phyloP scores from a whole-genome alignment of 768 basidiomycete genomes.

The Boletus barrowsii region DNA sequence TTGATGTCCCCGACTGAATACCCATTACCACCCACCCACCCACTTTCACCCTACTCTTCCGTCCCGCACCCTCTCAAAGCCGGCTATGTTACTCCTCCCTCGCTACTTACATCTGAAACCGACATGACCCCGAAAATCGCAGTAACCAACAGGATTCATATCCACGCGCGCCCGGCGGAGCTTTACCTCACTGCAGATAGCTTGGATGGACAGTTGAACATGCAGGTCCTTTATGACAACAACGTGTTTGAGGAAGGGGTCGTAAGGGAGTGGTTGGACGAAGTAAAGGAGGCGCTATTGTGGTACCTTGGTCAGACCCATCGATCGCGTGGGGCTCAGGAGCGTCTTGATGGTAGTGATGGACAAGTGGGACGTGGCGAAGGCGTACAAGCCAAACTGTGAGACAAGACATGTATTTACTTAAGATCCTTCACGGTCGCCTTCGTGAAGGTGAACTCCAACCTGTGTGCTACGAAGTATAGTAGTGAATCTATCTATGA shows the following conservation, averaged over 20 bases:
- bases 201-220: slow-evolving; percentile 28
- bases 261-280: slow-evolving; percentile 47
- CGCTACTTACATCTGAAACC: not conserved
- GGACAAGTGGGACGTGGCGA: not conserved
- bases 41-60: slow-evolving; percentile 21
- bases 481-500: no score
- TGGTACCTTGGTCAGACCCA: slow-evolving; percentile 29
- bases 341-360: not conserved
- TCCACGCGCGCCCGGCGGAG: slow-evolving; percentile 39
- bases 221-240: slow-evolving; percentile 40
- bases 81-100: slow-evolving; percentile 1
- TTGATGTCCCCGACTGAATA: slow-evolving; percentile 34
- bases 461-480: no score
- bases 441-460: no score
- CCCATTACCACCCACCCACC: slow-evolving; percentile 26
- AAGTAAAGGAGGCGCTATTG: slow-evolving; percentile 35
- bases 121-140: slow-evolving; percentile 8
- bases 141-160: slow-evolving; percentile 17
- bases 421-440: no score
- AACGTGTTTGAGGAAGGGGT: slow-evolving; percentile 44
- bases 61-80: slow-evolving; percentile 12
- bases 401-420: not conserved
- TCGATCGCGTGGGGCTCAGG: not conserved
- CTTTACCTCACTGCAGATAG: slow-evolving; percentile 42
- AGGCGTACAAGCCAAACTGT: not conserved